Percentiles rank a stretch among this genome's conserved stretches.
These are phyloP conservation scores for Hymenoscyphus scutula DNA, from an alignment of 2,329 filamentous ascomycete genomes.

Conservation along the genomic window DNA sequence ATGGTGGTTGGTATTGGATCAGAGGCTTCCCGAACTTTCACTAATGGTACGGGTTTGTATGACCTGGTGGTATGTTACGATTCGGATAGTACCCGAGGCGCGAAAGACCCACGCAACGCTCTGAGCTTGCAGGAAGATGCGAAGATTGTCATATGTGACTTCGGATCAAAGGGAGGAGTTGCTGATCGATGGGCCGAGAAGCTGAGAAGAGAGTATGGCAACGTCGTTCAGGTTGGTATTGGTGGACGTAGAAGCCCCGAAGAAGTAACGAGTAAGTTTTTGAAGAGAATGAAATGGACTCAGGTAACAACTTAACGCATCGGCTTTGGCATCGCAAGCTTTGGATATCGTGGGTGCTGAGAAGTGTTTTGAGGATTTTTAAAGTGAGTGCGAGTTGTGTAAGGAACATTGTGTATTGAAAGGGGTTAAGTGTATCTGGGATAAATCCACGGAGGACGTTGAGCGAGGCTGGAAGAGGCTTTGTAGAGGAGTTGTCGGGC, in stretches of 20 bases:
- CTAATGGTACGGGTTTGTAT: constrained; percentile 25
- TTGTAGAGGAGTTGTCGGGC: constrained; percentile 24
- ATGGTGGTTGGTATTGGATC: constrained; percentile 29
- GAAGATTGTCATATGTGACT: constrained; percentile 26
- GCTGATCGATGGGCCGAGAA: constrained; percentile 22
- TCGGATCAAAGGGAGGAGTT: constrained; percentile 25
- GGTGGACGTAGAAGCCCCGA: constrained; percentile 22
- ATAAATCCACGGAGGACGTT: constrained; percentile 27
- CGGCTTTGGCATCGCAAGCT: constrained; percentile 18
- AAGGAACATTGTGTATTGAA: constrained; percentile 21
- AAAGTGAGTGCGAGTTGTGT: constrained; percentile 16
- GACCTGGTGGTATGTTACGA: constrained; percentile 27
- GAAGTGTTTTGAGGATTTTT: constrained; percentile 23
- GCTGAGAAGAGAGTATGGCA: constrained; percentile 13
- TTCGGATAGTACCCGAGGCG: constrained; percentile 16
- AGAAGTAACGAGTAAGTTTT: constrained; percentile 16
- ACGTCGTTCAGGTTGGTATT: constrained; percentile 19
- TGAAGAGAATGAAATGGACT: constrained; percentile 14
- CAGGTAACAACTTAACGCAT: constrained; percentile 23
- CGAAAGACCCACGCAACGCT: constrained; percentile 14
- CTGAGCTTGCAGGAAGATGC: constrained; percentile 22
- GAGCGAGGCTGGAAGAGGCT: constrained; percentile 27
- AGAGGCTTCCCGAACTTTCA: constrained; percentile 22
- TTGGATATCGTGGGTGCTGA: constrained; percentile 19
- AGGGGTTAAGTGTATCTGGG: constrained; percentile 25